Evolutionary conservation across 192 early-diverging fungal species (phyloP).

Genomic region (Backusella tuberculispora): DNA sequence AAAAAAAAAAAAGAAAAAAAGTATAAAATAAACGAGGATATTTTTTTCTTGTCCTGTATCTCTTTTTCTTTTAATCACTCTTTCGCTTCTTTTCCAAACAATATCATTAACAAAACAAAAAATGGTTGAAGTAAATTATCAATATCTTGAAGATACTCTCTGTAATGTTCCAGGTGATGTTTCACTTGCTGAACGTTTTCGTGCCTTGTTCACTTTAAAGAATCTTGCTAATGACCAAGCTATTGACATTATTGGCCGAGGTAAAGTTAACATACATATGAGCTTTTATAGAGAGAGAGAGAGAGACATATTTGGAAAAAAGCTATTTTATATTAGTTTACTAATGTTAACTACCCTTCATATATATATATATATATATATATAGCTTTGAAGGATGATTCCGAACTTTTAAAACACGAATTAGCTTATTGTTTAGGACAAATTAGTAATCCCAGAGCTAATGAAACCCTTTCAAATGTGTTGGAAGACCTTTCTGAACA

Average conservation of each 20-base stretch:
- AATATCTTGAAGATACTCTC: slow-evolving; percentile 65
- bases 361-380: neutral
- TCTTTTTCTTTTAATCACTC: neutral
- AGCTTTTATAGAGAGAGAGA: too few species aligned
- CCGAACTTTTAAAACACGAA: slow-evolving; percentile 93
- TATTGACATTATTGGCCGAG: slow-evolving; percentile 84
- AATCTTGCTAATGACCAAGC: slow-evolving; percentile 69
- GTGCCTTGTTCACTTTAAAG: slow-evolving; percentile 93
- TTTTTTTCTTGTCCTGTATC: neutral
- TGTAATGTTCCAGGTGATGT: slow-evolving; percentile 62
- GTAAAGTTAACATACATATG: slow-evolving; percentile 38
- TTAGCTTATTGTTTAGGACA: slow-evolving; percentile 96
- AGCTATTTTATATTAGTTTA: neutral
- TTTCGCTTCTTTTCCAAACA: neutral
- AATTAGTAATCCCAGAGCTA: slow-evolving; percentile 84
- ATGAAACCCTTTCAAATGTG: slow-evolving; percentile 67
- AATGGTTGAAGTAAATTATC: slow-evolving; percentile 46
- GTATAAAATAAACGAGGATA: too few species aligned
- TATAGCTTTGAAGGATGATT: slow-evolving; percentile 75
- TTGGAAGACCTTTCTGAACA: slow-evolving; percentile 73
- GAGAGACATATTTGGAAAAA: neutral
- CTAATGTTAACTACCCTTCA: neutral
- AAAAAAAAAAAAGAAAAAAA: too few species aligned
- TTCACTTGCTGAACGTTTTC: slow-evolving; percentile 86
- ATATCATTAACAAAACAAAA: neutral